These are phyloP conservation scores for Rubia yunnanensis DNA, from an alignment of 257 asterid genomes.

Conservation along the genomic window DNA sequence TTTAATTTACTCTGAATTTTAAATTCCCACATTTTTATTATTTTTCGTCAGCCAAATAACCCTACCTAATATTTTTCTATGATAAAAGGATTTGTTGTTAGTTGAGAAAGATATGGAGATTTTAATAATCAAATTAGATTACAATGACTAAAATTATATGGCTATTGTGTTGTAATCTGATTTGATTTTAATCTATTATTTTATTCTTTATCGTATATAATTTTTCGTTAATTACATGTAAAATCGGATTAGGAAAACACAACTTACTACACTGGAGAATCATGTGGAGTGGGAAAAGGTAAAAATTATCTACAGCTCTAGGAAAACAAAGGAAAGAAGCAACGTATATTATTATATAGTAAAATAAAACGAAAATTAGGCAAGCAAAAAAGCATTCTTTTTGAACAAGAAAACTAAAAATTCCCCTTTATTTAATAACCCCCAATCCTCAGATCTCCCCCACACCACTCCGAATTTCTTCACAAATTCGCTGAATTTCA, in stretches of 20 bases:
- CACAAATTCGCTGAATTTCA: background rate
- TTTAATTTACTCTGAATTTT: too few relatives aligned
- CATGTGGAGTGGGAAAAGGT: background rate
- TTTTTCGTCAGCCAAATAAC: too few relatives aligned
- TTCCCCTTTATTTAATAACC: background rate
- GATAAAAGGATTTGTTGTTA: background rate
- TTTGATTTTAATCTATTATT: too few relatives aligned
- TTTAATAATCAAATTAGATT: too few relatives aligned
- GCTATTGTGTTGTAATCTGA: too few relatives aligned
- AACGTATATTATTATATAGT: background rate
- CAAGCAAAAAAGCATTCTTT: conserved; percentile 25
- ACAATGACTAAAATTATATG: background rate
- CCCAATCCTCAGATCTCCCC: conserved; percentile 20
- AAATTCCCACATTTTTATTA: too few relatives aligned
- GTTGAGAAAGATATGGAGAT: background rate
- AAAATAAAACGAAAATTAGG: background rate
- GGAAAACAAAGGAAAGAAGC: conserved; percentile 4
- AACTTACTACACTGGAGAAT: too few relatives aligned
- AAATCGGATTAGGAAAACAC: too few relatives aligned
- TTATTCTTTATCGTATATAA: too few relatives aligned
- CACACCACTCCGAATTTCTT: conserved; percentile 13
- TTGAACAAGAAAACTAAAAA: conserved; percentile 40
- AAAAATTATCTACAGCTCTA: background rate
- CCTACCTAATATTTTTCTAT: too few relatives aligned
- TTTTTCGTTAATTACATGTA: too few relatives aligned